Conservation (phyloP, 352 stramenopile species). For the Phytopythium ostracodes region DNA sequence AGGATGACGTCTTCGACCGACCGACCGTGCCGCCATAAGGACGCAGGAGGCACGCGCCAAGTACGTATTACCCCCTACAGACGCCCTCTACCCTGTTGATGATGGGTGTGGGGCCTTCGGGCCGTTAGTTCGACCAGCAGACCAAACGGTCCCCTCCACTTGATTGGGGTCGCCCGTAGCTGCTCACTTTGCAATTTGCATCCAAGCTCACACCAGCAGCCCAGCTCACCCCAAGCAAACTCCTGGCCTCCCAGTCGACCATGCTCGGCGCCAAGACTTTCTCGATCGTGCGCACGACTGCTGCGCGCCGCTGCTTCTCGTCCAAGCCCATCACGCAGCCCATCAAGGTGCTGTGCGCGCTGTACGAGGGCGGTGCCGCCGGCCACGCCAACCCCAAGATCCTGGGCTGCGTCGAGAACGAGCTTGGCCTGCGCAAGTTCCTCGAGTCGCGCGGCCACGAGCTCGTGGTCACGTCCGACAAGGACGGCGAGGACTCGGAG, state of each 20-base stretch:
- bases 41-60: background rate
- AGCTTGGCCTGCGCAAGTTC: constrained; percentile 39
- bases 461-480: constrained; percentile 39
- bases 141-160: background rate
- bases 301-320: constrained; percentile 18
- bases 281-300: constrained; percentile 3
- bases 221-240: background rate
- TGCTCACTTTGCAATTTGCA: constrained; percentile 1
- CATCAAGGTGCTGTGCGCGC: constrained; percentile 31
- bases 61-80: background rate
- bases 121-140: background rate
- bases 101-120: background rate
- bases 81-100: background rate
- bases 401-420: constrained; percentile 37
- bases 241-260: background rate
- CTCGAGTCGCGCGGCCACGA: constrained; percentile 36
- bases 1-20: background rate
- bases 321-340: constrained; percentile 18
- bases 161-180: background rate
- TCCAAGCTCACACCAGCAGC: background rate
- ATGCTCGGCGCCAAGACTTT: constrained; percentile 20
- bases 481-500: constrained; percentile 38
- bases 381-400: constrained; percentile 27
- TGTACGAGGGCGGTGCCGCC: constrained; percentile 25
- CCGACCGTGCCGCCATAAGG: background rate